Conservation (phyloP, 768 basidiomycete genomes). For the Mycena chlorophos region DNA sequence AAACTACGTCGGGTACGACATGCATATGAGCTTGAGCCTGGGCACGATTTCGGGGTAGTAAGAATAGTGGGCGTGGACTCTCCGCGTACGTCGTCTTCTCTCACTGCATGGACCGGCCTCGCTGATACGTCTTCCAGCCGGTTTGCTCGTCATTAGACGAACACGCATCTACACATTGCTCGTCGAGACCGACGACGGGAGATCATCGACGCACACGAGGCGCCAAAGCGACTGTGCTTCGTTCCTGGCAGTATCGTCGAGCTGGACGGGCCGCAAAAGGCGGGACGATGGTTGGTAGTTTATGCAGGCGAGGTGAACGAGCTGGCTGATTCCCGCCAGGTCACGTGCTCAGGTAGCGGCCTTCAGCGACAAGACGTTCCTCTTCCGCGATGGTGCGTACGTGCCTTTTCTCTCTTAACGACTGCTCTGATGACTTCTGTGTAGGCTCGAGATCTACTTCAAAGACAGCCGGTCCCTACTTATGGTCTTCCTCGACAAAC, state of each 20-base stretch:
- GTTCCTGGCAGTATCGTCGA: conserved; percentile 85
- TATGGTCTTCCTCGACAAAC: conserved; percentile 74
- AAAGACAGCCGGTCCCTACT: conserved; percentile 87
- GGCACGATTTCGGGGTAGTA: conserved; percentile 86
- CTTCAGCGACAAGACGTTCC: conserved; percentile 78
- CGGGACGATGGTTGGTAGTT: conserved; percentile 72
- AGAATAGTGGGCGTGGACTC: conserved; percentile 90
- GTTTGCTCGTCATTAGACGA: conserved; percentile 82
- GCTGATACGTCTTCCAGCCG: conserved; percentile 52
- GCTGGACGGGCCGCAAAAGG: conserved; percentile 74
- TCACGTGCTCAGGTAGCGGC: conserved; percentile 74
- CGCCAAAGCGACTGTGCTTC: conserved; percentile 76
- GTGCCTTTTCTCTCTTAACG: conserved; percentile 28
- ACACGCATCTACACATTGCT: conserved; percentile 87
- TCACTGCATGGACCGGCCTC: no score
- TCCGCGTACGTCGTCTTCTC: conserved; percentile 66
- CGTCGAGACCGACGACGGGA: conserved; percentile 86
- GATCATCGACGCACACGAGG: conserved; percentile 84
- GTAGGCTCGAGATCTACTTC: conserved; percentile 88
- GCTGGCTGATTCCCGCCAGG: conserved; percentile 44
- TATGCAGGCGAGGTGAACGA: neutral
- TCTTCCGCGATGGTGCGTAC: conserved; percentile 91
- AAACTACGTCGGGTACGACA: conserved; percentile 86
- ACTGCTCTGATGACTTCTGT: neutral
- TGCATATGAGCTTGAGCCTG: conserved; percentile 82